These are phyloP conservation scores for Cladosporium sp. DNA, from an alignment of 2,329 filamentous ascomycete species.

Conservation along the genomic window DNA sequence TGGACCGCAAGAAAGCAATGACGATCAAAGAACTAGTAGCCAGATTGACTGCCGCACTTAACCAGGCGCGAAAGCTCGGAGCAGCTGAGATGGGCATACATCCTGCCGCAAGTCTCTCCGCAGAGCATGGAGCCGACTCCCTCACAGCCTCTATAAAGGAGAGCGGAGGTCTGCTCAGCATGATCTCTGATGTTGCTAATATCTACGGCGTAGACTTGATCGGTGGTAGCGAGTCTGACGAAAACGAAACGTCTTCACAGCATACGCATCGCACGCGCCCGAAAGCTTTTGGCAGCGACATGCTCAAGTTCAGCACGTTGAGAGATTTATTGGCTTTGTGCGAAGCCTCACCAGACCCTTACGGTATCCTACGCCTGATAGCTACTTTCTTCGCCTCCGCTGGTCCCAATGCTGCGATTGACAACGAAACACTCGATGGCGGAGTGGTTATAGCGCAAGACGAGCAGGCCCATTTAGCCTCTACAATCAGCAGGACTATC, in stretches of 20 bases:
- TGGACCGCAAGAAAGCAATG: conserved; percentile 86
- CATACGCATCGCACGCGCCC: background rate
- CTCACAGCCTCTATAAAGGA: conserved; percentile 19
- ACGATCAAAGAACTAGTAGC: conserved; percentile 80
- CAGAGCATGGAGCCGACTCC: conserved; percentile 47
- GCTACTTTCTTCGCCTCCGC: conserved; percentile 77
- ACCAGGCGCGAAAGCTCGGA: conserved; percentile 85
- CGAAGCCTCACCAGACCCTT: conserved; percentile 87
- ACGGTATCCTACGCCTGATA: conserved; percentile 82
- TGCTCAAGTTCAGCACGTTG: conserved; percentile 79
- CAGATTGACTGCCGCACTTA: conserved; percentile 74
- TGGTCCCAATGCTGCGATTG: conserved; percentile 51
- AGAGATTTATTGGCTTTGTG: conserved; percentile 89
- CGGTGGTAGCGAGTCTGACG: background rate
- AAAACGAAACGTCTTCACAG: background rate
- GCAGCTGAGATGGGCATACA: conserved; percentile 96
- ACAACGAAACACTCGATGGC: conserved; percentile 13
- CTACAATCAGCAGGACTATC: conserved; percentile 81
- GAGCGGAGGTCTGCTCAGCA: conserved; percentile 21
- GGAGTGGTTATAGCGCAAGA: conserved; percentile 70
- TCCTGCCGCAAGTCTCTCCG: conserved; percentile 79
- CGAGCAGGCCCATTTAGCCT: conserved; percentile 78
- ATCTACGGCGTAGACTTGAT: conserved; percentile 25
- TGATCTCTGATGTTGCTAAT: conserved; percentile 22
- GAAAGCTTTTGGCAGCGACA: conserved; percentile 64